Base-by-base conservation (phyloP, 2,329 filamentous ascomycete species). In the Phoma sp. region DNA sequence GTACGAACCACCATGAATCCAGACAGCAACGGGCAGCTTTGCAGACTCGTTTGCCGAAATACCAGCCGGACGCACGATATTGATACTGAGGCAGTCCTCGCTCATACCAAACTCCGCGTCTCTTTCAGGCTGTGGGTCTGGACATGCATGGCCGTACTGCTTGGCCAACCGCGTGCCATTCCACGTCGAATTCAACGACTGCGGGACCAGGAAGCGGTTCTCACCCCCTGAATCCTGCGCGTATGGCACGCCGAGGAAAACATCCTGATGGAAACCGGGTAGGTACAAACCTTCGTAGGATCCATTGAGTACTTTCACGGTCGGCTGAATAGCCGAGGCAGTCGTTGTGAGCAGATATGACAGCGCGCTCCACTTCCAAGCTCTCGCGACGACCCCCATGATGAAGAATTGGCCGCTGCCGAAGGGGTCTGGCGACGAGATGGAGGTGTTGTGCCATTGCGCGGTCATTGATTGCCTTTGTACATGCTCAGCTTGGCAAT, bases 61-160 rank as follows among this genome's bases (percentile, higher is more conserved):
- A 6, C 81, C 80, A 8, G 80, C 72, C 0, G 85, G 84, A 3
- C 85, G 80, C 24, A 88, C 75, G 7, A 89, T 78, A 61, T 88
- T 88, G 57, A 88, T 73, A 39, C 84, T 85, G 4, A 88, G 76
- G 57, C 86, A 88, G 63, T 87, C 82, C 63, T 88, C 86, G 10
- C 71, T 72, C 62, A 74, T 71, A 27, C 76, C 76, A 51, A 76
- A 78, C 36, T 50, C 52, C n/a, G 43, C 67, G 44, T 72, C 67
- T 10, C 48, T 48, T 8, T 58, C 60, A 1, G 64, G 63, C 13
- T 60, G 53, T 15, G 64, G 55, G 46, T 78, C 77, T 17, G 78
- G 75, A 54, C 77, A 79, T 27, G 70, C 67, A 36, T 73, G 65
- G 5, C 78, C 76, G 59, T 81, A 81, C 48, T 69, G 61, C 13